Conservation (phyloP, 257 asterid genomes). For the Sherardia arvensis region DNA sequence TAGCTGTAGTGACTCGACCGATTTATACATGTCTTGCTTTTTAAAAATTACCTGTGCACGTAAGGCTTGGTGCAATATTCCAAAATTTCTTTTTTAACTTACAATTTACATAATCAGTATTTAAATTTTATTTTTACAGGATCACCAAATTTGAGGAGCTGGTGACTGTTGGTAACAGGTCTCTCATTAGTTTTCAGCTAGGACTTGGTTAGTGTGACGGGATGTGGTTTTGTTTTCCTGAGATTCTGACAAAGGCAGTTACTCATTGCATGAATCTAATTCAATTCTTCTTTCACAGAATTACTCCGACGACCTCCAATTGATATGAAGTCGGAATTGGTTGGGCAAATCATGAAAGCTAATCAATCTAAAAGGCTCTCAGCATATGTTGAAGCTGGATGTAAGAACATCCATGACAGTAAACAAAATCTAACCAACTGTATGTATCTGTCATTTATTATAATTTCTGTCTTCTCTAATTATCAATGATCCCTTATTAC, state of each 20-base stretch:
- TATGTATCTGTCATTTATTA: constrained; percentile 24
- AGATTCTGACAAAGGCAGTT: neutral
- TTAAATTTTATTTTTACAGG: constrained; percentile 24
- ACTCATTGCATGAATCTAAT: neutral
- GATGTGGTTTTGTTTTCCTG: neutral
- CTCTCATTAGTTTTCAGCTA: constrained; percentile 56
- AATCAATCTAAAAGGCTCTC: constrained; percentile 49
- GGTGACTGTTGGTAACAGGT: constrained; percentile 37
- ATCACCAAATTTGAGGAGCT: constrained; percentile 56
- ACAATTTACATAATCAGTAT: neutral
- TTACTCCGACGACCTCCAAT: constrained; percentile 39
- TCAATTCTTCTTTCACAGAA: constrained; percentile 24
- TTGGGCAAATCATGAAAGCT: constrained; percentile 38
- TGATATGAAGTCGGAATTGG: constrained; percentile 32
- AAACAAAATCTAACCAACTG: constrained; percentile 51
- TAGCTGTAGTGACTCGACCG: neutral
- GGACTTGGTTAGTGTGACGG: constrained; percentile 45
- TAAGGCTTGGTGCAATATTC: neutral
- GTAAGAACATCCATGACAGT: constrained; percentile 35
- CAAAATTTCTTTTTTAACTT: neutral
- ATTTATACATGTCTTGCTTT: neutral
- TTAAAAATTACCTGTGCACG: neutral
- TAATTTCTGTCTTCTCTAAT: neutral
- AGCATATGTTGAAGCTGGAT: constrained; percentile 63
- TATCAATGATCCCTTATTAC: neutral